A percentile compares a stretch with the other conserved stretches of the same genome.
phyloP scores from a whole-genome alignment of 176 grass and related monocot genomes.

The Carex littledalei region DNA sequence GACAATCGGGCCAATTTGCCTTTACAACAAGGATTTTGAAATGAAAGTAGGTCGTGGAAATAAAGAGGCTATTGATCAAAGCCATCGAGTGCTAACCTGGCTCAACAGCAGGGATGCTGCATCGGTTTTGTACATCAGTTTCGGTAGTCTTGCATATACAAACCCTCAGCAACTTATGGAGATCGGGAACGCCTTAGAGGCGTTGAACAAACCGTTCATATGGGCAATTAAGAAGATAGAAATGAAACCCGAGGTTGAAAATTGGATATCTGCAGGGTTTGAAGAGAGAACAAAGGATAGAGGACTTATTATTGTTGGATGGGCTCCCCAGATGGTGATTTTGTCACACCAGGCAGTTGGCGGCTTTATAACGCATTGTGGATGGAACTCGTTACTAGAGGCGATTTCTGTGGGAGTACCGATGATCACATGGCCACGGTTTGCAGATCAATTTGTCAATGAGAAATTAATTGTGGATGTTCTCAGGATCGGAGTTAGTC shows the following conservation, averaged over 20 bases:
- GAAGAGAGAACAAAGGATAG: slow-evolving; percentile 30
- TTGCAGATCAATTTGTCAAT: slow-evolving; percentile 43
- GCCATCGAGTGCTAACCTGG: background rate
- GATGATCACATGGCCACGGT: slow-evolving; percentile 41
- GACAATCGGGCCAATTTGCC: slow-evolving; percentile 10
- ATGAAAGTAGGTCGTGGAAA: background rate
- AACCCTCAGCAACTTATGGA: slow-evolving; percentile 14
- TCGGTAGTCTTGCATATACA: background rate
- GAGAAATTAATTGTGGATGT: slow-evolving; percentile 45
- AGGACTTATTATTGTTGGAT: slow-evolving; percentile 37
- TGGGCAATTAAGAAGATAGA: slow-evolving; percentile 52
- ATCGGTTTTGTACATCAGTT: slow-evolving; percentile 13
- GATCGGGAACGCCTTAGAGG: slow-evolving; percentile 32
- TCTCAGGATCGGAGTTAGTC: slow-evolving; percentile 39
- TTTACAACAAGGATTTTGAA: slow-evolving; percentile 14
- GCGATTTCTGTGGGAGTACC: slow-evolving; percentile 44
- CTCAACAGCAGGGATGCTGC: background rate
- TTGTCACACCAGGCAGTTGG: slow-evolving; percentile 40
- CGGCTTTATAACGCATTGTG: slow-evolving; percentile 53
- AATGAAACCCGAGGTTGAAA: slow-evolving; percentile 10
- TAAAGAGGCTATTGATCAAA: slow-evolving; percentile 12
- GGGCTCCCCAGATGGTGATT: slow-evolving; percentile 61
- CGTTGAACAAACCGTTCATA: slow-evolving; percentile 25
- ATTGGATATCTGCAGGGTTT: slow-evolving; percentile 35
- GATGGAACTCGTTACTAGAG: slow-evolving; percentile 51